Evolutionary conservation across 108 stramenopile species (phyloP).

Genomic region (Discostella pseudostelligera): DNA sequence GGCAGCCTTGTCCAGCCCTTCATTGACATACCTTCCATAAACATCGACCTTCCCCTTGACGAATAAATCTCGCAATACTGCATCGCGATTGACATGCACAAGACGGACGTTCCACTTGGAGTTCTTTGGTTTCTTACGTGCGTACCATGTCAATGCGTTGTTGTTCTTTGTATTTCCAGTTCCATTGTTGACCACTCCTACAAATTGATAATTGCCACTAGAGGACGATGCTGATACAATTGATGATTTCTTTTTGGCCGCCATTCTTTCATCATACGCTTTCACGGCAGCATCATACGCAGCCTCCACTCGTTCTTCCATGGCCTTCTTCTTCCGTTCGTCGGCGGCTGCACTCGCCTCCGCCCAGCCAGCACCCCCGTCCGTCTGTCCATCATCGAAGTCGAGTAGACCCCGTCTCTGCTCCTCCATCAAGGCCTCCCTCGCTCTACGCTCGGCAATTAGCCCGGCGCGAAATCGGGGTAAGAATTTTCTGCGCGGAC

Average conservation of each 20-base stretch:
- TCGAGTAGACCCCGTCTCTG: slow-evolving; percentile 20
- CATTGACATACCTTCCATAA: slow-evolving; percentile 76
- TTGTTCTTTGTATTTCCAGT: slow-evolving; percentile 1
- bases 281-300: slow-evolving; percentile 67
- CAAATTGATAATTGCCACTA: slow-evolving; percentile 65
- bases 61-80: slow-evolving; percentile 85
- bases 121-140: slow-evolving; percentile 66
- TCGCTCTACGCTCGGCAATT: slow-evolving; percentile 55
- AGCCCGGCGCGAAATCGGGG: slow-evolving; percentile 63
- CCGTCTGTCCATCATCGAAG: slow-evolving; percentile 1
- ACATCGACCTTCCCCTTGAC: slow-evolving; percentile 74
- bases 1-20: slow-evolving; percentile 36
- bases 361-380: slow-evolving; percentile 51
- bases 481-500: slow-evolving; percentile 60
- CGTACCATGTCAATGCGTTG: slow-evolving; percentile 68
- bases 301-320: slow-evolving; percentile 54
- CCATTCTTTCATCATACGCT: slow-evolving; percentile 39
- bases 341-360: slow-evolving; percentile 46
- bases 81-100: slow-evolving; percentile 79
- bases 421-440: slow-evolving; percentile 50
- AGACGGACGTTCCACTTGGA: slow-evolving; percentile 82
- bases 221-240: neutral
- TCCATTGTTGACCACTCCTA: slow-evolving; percentile 64
- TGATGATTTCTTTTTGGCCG: slow-evolving; percentile 13
- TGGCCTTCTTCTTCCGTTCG: slow-evolving; percentile 26